Evolutionary conservation across 73 alveolate genomes (phyloP), one percentile per base, ranked within the genome.

Genomic region (Tetrahymena borealis): DNA sequence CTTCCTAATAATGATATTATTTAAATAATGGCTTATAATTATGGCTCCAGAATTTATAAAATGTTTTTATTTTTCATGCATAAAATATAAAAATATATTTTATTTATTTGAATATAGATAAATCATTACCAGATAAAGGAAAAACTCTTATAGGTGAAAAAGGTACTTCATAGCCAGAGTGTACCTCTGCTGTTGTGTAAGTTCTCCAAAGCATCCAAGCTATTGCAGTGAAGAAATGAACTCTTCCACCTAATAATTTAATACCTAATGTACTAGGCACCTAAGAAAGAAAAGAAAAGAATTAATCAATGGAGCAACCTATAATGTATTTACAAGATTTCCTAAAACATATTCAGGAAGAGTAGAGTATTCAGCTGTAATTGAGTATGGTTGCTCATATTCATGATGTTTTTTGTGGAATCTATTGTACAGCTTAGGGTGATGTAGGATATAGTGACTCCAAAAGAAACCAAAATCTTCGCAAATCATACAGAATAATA

Each of bases 121-220:
- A n/a, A n/a, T n/a, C n/a, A n/a, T n/a, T 60, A 18, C 97, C 94
- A 36, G 95, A 43, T 24, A 97, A 96, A 39, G 99, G 99, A 32
- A 96, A 85, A 7, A 95, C 90, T 85, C 97, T 93, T 37, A 92
- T 95, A n/a, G 97, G 96, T 11, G 95, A 78, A 97, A 97, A 97
- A 6, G 98, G 94, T 90, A 97, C 94, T 36, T 97, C 99, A 91
- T 97, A 97, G 5, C 99, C 99, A 13, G 96, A 96, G 92, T 97
- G 99, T 15, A 97, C 99, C 39, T 96, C 97, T 11, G 95, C 92
- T 4, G 98, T 97, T 91, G 95, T 97, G 33, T 93, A 91, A 4
- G 94, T 91, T 40, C 98, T 94, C 79, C 94, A 40, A 24, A 93
- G 90, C 31, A 79, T 90, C 98, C 98, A 97, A 40, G 95, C 90